Conservation (phyloP, 2,329 filamentous ascomycete genomes). For the Incumbomyces lentus region DNA sequence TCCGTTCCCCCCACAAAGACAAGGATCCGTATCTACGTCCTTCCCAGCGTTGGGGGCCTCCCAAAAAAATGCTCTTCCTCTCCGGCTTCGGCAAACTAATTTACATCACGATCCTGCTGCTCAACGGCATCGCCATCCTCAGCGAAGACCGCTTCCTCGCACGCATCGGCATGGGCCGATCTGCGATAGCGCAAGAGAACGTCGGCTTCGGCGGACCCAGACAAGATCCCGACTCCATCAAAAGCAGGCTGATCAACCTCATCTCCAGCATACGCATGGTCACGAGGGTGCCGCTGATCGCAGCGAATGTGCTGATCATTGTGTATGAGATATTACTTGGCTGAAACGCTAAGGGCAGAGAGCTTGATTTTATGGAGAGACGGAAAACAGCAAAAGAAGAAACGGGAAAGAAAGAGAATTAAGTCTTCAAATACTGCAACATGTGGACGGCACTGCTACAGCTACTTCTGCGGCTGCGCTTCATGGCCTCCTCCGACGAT, state of each 20-base stretch:
- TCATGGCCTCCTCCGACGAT: too few species aligned
- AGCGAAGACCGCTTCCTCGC: conserved; percentile 91
- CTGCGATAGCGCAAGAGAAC: conserved; percentile 38
- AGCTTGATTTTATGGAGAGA: neutral
- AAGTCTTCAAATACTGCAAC: too few species aligned
- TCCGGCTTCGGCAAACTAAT: conserved; percentile 20
- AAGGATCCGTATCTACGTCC: too few species aligned
- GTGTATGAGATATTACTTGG: conserved; percentile 70
- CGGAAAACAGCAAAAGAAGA: neutral
- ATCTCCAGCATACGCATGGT: conserved; percentile 83
- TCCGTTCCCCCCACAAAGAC: too few species aligned
- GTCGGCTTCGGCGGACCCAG: conserved; percentile 62
- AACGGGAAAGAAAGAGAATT: too few species aligned
- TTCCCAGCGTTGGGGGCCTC: too few species aligned
- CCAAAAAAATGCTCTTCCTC: conserved; percentile 21
- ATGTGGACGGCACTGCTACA: too few species aligned
- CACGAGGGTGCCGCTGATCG: conserved; percentile 87
- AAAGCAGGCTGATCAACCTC: conserved; percentile 77
- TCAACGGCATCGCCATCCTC: conserved; percentile 87
- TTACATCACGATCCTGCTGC: conserved; percentile 56
- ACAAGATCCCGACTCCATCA: conserved; percentile 64
- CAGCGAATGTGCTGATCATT: conserved; percentile 73
- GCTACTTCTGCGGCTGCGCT: too few species aligned
- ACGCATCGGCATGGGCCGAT: conserved; percentile 42
- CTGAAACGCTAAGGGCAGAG: conserved; percentile 32